Evolutionary conservation across 192 early-diverging fungal genomes (phyloP), one percentile per base, ranked within the genome.

Genomic region (Oehlia diaphana): DNA sequence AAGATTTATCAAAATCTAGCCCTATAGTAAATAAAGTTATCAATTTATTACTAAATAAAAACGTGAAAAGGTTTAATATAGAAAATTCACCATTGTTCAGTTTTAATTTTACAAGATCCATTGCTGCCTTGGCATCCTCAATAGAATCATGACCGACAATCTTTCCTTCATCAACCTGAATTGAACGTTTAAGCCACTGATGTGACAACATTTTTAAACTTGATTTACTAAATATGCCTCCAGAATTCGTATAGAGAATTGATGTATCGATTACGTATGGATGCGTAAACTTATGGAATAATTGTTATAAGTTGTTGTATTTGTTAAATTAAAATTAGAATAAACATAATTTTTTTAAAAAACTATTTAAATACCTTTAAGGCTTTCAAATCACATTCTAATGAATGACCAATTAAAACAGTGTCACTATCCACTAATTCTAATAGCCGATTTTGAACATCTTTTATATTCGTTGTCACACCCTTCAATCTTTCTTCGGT

Each of bases 351-450:
- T 6, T 13, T 23, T 6, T n/a, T 21, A 9, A 13, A 21, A n/a
- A 53, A 26, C 19, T 12, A 1, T 13, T 10, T 28, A 26, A 9
- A 28, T 81, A 84, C 83, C 79, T 88, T 82, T 66, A 94, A 80
- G 0, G 91, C 92, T 13, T 85, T 88, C 76, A 94, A 81, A 83
- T 94, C 93, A 72, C 89, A 91, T 47, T 94, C 90, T 14, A 94
- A 85, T 39, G 84, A 84, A 76, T 91, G 90, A 8, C 90, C 90
- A 0, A 89, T 78, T 9, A 91, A 65, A 67, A 91, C 85, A 12
- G 84, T 85, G 50, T 89, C 74, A 31, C 82, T 81, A 42, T 87
- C 81, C 1, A 91, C 78, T 3, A 90, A 33, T 28, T 83, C 74
- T 33, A 81, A 74, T 13, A 91, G 19, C 23, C 79, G 77, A 31